These are phyloP conservation scores for Graphilbum sp. DNA, from an alignment of 2,329 filamentous ascomycete species.

Conservation along the genomic window DNA sequence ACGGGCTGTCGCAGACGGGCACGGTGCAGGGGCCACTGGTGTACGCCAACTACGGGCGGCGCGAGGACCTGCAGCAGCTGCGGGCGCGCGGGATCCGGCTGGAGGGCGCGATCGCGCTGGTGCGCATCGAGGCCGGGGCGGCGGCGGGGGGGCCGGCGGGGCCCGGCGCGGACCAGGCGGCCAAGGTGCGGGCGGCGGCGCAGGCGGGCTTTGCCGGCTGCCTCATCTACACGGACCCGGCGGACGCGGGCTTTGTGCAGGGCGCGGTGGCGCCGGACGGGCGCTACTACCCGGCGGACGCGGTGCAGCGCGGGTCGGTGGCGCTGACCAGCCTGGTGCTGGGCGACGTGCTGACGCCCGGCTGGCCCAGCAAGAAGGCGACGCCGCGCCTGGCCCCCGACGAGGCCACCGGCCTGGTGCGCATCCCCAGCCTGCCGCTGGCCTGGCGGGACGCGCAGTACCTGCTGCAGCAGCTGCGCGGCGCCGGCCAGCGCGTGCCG, in stretches of 20 bases:
- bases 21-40: constrained; percentile 75
- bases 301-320: constrained; percentile 69
- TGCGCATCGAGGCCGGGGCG: constrained; percentile 52
- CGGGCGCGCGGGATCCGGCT: constrained; percentile 55
- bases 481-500: constrained; percentile 53
- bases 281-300: constrained; percentile 63
- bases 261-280: constrained; percentile 63
- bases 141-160: too few relatives aligned
- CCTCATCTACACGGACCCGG: constrained; percentile 83
- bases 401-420: constrained; percentile 54
- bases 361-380: constrained; percentile 56
- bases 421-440: constrained; percentile 80
- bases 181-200: constrained; percentile 86
- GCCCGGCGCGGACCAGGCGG: constrained; percentile 50
- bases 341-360: constrained; percentile 85
- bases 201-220: constrained; percentile 73
- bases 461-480: constrained; percentile 59
- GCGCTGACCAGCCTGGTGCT: constrained; percentile 67
- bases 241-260: constrained; percentile 62
- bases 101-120: constrained; percentile 67
- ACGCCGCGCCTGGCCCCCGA: constrained; percentile 51
- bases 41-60: constrained; percentile 83
- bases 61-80: constrained; percentile 64
- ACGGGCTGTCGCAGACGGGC: constrained; percentile 75
- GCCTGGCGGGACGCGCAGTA: constrained; percentile 78